A percentile compares a stretch with the other conserved stretches of the same genome.
These are phyloP conservation scores for Sphagnurus paluster DNA, from an alignment of 1,284 basidiomycete genomes.

Conservation along the genomic window DNA sequence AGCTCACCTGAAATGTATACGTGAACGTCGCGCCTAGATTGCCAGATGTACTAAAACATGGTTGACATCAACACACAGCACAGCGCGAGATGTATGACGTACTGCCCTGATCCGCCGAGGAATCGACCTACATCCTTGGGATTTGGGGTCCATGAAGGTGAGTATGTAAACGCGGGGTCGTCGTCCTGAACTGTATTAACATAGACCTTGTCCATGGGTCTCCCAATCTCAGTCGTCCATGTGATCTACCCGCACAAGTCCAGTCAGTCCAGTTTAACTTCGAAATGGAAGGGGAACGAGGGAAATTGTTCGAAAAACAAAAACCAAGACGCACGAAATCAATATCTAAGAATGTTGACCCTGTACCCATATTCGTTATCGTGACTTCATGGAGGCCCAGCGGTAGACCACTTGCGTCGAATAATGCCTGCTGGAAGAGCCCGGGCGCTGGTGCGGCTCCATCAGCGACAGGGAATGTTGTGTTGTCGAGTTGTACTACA, in stretches of 20 bases:
- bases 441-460: constrained; percentile 23
- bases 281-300: too few species aligned
- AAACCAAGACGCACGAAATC: constrained; percentile 25
- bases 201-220: constrained; percentile 16
- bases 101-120: constrained; percentile 27
- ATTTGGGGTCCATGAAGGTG: constrained; percentile 21
- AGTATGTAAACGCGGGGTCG: constrained; percentile 24
- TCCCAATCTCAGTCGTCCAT: constrained; percentile 21
- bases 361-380: constrained; percentile 25
- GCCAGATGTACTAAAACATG: constrained; percentile 17
- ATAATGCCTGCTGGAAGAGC: constrained; percentile 24
- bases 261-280: neutral
- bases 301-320: too few species aligned
- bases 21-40: constrained; percentile 20
- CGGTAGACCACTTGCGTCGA: constrained; percentile 11
- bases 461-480: constrained; percentile 21
- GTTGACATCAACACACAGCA: neutral
- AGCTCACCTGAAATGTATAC: constrained; percentile 17
- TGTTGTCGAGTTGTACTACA: constrained; percentile 27
- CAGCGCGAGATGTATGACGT: constrained; percentile 3
- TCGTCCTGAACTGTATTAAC: constrained; percentile 26
- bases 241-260: constrained; percentile 19
- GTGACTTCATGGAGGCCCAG: constrained; percentile 25
- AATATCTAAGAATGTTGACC: constrained; percentile 27
- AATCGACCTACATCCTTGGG: constrained; percentile 21